Percentiles rank a stretch among this genome's conserved stretches.
phyloP scores from a whole-genome alignment of 2,329 filamentous ascomycete species.

The Microdochium bolleyi region DNA sequence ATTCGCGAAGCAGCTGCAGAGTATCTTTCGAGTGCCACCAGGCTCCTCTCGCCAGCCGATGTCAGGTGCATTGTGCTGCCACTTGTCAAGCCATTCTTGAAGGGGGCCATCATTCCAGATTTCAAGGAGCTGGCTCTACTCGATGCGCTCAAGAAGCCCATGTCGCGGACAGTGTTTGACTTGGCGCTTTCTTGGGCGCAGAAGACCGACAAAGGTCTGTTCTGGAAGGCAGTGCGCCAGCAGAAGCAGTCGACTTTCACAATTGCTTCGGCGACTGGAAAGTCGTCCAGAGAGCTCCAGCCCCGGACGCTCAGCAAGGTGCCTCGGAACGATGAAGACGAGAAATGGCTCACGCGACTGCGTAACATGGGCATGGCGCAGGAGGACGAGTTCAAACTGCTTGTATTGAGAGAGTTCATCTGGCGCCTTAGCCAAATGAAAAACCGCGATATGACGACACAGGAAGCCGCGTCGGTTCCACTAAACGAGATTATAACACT shows the following conservation, averaged over 20 bases:
- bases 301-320: conserved; percentile 53
- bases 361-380: conserved; percentile 72
- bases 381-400: conserved; percentile 85
- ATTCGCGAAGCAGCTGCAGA: conserved; percentile 83
- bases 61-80: conserved; percentile 77
- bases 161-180: conserved; percentile 75
- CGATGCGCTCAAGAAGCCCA: conserved; percentile 73
- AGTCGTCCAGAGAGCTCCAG: conserved; percentile 48
- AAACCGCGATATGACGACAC: conserved; percentile 38
- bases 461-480: conserved; percentile 31
- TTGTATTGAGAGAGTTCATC: conserved; percentile 83
- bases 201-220: conserved; percentile 71
- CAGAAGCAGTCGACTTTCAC: conserved; percentile 58
- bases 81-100: conserved; percentile 74
- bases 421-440: conserved; percentile 76
- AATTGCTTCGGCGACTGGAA: conserved; percentile 48
- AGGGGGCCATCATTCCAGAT: conserved; percentile 55
- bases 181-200: conserved; percentile 79
- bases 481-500: conserved; percentile 68
- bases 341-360: conserved; percentile 81
- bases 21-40: conserved; percentile 71
- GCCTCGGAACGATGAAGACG: conserved; percentile 82
- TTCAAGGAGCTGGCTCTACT: conserved; percentile 69
- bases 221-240: conserved; percentile 75
- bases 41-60: conserved; percentile 71